These are phyloP conservation scores for Backusella westeae DNA, from an alignment of 192 early-diverging fungal species.

Conservation along the genomic window DNA sequence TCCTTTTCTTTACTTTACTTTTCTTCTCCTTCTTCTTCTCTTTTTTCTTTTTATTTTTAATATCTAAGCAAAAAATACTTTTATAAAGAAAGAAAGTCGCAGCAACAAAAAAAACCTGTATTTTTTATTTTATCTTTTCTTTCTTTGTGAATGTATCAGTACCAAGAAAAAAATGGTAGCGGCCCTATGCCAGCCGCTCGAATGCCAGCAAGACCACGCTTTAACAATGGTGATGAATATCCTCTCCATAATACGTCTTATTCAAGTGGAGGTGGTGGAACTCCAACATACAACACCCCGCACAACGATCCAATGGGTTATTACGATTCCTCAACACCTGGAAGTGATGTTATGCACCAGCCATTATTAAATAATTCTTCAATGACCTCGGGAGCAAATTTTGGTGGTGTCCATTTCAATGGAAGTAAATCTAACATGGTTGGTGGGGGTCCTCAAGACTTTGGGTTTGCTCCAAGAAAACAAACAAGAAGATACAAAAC, in stretches of 20 bases:
- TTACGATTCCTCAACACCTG: constrained; percentile 6
- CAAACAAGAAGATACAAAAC: constrained; percentile 49
- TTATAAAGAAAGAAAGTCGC: not conserved
- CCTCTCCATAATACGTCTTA: constrained; percentile 9
- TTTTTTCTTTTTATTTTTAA: not conserved
- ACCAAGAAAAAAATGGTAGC: not conserved
- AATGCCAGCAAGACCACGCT: constrained; percentile 10
- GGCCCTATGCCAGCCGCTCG: not conserved
- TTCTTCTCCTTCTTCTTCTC: not conserved
- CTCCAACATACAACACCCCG: not conserved
- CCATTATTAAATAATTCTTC: constrained; percentile 10
- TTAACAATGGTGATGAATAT: constrained; percentile 10
- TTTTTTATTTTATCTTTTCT: not conserved
- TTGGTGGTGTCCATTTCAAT: not conserved
- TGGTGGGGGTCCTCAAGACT: constrained; percentile 9
- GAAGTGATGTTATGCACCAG: constrained; percentile 1
- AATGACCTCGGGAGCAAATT: not conserved
- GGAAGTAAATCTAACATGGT: constrained; percentile 7
- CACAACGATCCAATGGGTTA: constrained; percentile 7
- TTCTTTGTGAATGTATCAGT: constrained; percentile 8
- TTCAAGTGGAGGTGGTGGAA: not conserved
- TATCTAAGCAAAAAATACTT: not conserved
- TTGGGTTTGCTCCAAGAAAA: constrained; percentile 28
- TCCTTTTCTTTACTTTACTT: not conserved
- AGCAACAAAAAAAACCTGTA: not conserved